A percentile compares a stretch with the other conserved stretches of the same genome.
Evolutionary conservation across 2,329 filamentous ascomycete genomes (phyloP).

Genomic region (Beauveria australis): DNA sequence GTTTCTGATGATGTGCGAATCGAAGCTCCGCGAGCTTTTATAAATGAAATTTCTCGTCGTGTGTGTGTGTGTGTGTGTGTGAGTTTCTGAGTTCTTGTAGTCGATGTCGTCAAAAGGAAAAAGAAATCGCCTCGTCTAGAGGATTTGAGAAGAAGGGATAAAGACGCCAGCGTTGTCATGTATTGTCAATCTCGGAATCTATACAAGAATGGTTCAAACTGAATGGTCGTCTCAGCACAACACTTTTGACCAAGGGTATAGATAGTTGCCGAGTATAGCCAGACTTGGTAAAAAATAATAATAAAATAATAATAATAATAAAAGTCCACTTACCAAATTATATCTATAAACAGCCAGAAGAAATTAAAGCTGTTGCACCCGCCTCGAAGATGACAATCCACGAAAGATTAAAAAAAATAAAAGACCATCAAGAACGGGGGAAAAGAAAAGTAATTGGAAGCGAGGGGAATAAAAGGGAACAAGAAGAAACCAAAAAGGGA

Average conservation of each 20-base stretch:
- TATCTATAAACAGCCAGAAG: too few relatives aligned
- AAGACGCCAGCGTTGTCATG: neutral
- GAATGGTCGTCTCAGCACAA: neutral
- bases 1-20: neutral
- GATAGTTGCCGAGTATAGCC: too few relatives aligned
- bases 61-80: too few relatives aligned
- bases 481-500: neutral
- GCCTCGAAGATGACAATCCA: neutral
- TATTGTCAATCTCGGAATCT: neutral
- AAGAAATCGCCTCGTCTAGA: neutral
- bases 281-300: too few relatives aligned
- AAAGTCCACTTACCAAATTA: neutral
- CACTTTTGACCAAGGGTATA: too few relatives aligned
- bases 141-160: neutral
- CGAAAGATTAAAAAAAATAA: neutral
- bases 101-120: neutral
- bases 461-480: neutral
- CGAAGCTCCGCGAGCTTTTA: neutral
- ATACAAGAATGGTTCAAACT: neutral
- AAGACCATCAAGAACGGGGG: neutral
- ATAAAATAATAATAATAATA: too few relatives aligned
- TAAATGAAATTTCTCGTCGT: neutral
- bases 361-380: too few relatives aligned
- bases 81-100: neutral
- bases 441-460: neutral